phyloP scores from a whole-genome alignment of 306 rosid genomes.

The Rosa lucieae region DNA sequence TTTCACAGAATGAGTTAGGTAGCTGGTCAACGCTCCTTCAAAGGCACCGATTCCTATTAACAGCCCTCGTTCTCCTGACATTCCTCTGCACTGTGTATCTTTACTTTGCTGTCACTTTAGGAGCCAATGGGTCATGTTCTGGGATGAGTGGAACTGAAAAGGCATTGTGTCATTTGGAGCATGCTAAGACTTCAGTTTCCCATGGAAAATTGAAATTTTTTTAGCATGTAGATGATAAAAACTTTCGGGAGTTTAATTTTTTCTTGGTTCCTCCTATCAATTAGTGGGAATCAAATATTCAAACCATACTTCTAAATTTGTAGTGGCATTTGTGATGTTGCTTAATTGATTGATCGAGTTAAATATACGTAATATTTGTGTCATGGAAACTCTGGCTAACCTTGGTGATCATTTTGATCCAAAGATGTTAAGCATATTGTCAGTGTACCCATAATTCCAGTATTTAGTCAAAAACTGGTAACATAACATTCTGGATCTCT shows the following conservation, averaged over 20 bases:
- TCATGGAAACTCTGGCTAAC: not conserved
- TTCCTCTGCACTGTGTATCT: conserved; percentile 81
- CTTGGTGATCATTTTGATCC: not conserved
- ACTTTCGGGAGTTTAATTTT: not conserved
- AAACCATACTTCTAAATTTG: not conserved
- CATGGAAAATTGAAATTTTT: conserved; percentile 79
- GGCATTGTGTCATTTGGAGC: conserved; percentile 68
- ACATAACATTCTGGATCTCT: not conserved
- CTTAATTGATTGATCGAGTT: conserved; percentile 11
- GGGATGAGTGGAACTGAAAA: conserved; percentile 58
- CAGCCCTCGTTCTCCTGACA: conserved; percentile 59
- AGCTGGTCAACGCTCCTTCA: conserved; percentile 72
- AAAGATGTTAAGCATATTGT: not conserved
- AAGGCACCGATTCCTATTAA: conserved; percentile 84
- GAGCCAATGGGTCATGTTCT: conserved; percentile 33
- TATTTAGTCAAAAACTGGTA: not conserved
- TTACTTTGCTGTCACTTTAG: conserved; percentile 82
- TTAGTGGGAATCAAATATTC: not conserved
- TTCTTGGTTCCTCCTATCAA: conserved; percentile 17
- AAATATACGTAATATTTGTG: conserved; percentile 8
- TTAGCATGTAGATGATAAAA: conserved; percentile 31
- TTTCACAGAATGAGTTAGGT: conserved; percentile 62
- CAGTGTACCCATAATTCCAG: not conserved
- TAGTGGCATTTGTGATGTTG: not conserved
- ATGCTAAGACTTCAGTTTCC: conserved; percentile 54